Conservation (phyloP, 169 alveolate genomes). For the Blepharisma undulans region DNA sequence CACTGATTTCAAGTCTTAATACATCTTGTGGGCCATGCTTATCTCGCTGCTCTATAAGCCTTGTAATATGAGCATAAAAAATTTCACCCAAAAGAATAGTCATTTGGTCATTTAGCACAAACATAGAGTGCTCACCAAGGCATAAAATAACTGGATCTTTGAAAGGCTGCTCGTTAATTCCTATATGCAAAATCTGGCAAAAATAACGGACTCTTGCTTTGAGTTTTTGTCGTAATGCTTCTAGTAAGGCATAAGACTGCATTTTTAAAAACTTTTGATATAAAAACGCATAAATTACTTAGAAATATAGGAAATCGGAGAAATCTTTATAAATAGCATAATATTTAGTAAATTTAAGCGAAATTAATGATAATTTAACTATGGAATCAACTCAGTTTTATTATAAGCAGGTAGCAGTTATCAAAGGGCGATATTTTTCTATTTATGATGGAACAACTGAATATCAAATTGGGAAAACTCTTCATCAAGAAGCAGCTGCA, state of each 20-base stretch:
- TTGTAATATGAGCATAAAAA: conserved; percentile 26
- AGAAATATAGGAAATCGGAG: not conserved
- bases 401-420: conserved; percentile 60
- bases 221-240: conserved; percentile 25
- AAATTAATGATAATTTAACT: not conserved
- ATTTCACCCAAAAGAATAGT: conserved; percentile 12
- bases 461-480: conserved; percentile 41
- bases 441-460: conserved; percentile 46
- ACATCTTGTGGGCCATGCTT: conserved; percentile 10
- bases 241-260: conserved; percentile 34
- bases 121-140: conserved; percentile 40
- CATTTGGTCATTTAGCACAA: conserved; percentile 20
- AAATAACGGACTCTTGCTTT: conserved; percentile 27
- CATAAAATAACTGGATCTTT: conserved; percentile 7
- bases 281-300: not conserved
- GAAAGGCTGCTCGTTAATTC: conserved; percentile 27
- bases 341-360: not conserved
- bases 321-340: not conserved
- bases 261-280: not conserved
- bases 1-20: conserved; percentile 7
- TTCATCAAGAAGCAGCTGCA: conserved; percentile 41
- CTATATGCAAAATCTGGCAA: conserved; percentile 41
- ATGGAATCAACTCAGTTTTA: conserved; percentile 40
- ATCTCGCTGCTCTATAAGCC: conserved; percentile 26
- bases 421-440: conserved; percentile 50